Conservation (phyloP, 176 grass and related monocot species). For the Raddia guianensis region DNA sequence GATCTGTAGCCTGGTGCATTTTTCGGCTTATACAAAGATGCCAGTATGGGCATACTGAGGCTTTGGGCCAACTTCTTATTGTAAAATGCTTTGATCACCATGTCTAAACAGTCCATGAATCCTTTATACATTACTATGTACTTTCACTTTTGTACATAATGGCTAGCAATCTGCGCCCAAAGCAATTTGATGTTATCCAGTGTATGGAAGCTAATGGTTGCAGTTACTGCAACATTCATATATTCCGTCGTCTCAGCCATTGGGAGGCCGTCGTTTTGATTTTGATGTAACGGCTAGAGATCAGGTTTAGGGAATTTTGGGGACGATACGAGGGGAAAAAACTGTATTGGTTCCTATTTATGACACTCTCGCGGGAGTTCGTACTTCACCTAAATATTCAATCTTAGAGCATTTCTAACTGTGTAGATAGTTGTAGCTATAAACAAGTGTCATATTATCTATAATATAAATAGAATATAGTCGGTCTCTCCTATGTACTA, state of each 20-base stretch:
- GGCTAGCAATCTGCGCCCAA: neutral
- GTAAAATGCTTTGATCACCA: conserved; percentile 2
- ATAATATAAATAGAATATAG: too few species aligned
- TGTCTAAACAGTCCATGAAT: neutral
- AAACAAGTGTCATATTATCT: too few species aligned
- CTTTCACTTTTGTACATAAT: conserved; percentile 46
- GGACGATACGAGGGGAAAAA: neutral
- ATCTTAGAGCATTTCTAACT: too few species aligned
- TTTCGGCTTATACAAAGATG: neutral
- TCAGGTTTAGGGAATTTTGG: neutral
- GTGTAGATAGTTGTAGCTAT: too few species aligned
- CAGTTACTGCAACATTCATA: neutral
- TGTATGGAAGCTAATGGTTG: conserved; percentile 5
- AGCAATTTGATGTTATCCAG: conserved; percentile 10
- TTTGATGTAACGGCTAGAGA: neutral
- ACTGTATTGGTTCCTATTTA: neutral
- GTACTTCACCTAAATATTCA: neutral
- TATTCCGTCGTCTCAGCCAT: neutral
- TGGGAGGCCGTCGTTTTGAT: neutral
- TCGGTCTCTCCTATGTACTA: too few species aligned
- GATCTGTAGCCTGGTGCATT: conserved; percentile 57
- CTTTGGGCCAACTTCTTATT: conserved; percentile 26
- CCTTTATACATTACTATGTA: conserved; percentile 11
- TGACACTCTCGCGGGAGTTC: neutral
- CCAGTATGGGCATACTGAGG: neutral